A percentile compares a stretch with the other conserved stretches of the same genome.
These are phyloP conservation scores for Arachnopeziza araneosa DNA, from an alignment of 2,329 filamentous ascomycete species.

Conservation along the genomic window DNA sequence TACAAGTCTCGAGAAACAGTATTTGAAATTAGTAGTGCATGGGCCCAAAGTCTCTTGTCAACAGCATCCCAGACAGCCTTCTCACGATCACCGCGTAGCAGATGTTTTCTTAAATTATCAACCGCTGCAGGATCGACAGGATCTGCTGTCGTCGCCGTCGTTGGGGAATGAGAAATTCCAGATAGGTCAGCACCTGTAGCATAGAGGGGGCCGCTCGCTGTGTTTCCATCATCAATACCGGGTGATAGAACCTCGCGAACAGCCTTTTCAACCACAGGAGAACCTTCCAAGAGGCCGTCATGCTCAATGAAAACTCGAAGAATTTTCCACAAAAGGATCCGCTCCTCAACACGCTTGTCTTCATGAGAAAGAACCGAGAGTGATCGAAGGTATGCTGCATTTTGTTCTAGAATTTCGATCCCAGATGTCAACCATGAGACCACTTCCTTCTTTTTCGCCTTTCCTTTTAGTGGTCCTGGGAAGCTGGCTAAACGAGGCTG, in stretches of 20 bases:
- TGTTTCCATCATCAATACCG: slow-evolving; percentile 32
- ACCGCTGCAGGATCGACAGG: slow-evolving; percentile 63
- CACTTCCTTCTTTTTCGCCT: slow-evolving; percentile 93
- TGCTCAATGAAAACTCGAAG: slow-evolving; percentile 76
- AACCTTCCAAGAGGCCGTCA: slow-evolving; percentile 77
- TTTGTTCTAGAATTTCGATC: slow-evolving; percentile 67
- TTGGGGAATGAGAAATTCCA: slow-evolving; percentile 33
- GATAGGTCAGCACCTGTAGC: slow-evolving; percentile 35
- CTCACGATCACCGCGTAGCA: slow-evolving; percentile 78
- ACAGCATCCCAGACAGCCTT: slow-evolving; percentile 91
- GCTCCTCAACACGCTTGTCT: slow-evolving; percentile 71
- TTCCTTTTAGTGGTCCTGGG: slow-evolving; percentile 81
- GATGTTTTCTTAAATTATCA: slow-evolving; percentile 64
- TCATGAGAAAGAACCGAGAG: slow-evolving; percentile 48
- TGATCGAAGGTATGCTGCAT: slow-evolving; percentile 34
- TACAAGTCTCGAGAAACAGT: slow-evolving; percentile 76
- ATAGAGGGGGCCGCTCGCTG: slow-evolving; percentile 27
- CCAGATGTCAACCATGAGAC: slow-evolving; percentile 72
- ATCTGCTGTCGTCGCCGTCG: slow-evolving; percentile 49
- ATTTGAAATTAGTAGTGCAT: slow-evolving; percentile 84
- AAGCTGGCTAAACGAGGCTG: slow-evolving; percentile 72
- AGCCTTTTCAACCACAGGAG: slow-evolving; percentile 63
- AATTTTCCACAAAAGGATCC: slow-evolving; percentile 81
- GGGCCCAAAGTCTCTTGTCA: slow-evolving; percentile 91
- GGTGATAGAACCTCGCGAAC: slow-evolving; percentile 71